Evolutionary conservation across 805 yeast genomes (phyloP).

Genomic region (Ogataea salicorniae): DNA sequence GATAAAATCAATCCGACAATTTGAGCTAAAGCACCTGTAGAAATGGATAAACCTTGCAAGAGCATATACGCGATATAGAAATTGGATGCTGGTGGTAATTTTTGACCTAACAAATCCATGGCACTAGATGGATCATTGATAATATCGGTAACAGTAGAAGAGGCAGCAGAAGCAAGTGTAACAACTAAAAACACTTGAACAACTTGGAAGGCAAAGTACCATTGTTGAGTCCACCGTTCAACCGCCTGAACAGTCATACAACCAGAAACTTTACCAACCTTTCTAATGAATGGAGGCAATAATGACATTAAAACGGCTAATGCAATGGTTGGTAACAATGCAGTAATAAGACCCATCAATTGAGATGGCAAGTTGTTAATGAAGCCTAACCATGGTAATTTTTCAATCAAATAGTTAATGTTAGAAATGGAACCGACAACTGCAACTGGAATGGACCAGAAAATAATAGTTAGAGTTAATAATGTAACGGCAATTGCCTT

Average conservation of each 20-base stretch:
- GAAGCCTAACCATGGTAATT: constrained; percentile 70
- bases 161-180: constrained; percentile 78
- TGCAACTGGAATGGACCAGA: constrained; percentile 98
- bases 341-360: constrained; percentile 80
- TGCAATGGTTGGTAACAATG: constrained; percentile 77
- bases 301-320: constrained; percentile 80
- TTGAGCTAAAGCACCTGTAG: constrained; percentile 76
- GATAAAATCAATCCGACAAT: constrained; percentile 67
- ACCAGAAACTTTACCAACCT: constrained; percentile 73
- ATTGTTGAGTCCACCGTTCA: constrained; percentile 78
- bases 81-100: constrained; percentile 86
- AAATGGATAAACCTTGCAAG: constrained; percentile 72
- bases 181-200: constrained; percentile 83
- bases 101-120: constrained; percentile 65
- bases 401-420: constrained; percentile 64
- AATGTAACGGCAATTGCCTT: constrained; percentile 56
- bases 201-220: constrained; percentile 88
- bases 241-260: constrained; percentile 62
- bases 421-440: constrained; percentile 93
- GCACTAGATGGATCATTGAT: constrained; percentile 62
- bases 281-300: constrained; percentile 78
- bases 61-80: constrained; percentile 81
- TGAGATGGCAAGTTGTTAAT: constrained; percentile 66
- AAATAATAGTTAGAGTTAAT: constrained; percentile 63
- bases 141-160: constrained; percentile 71